A percentile compares a stretch with the other conserved stretches of the same genome.
phyloP scores from a whole-genome alignment of 1,139 yeast species.

The Zhuliangozyma parablackwelliae region DNA sequence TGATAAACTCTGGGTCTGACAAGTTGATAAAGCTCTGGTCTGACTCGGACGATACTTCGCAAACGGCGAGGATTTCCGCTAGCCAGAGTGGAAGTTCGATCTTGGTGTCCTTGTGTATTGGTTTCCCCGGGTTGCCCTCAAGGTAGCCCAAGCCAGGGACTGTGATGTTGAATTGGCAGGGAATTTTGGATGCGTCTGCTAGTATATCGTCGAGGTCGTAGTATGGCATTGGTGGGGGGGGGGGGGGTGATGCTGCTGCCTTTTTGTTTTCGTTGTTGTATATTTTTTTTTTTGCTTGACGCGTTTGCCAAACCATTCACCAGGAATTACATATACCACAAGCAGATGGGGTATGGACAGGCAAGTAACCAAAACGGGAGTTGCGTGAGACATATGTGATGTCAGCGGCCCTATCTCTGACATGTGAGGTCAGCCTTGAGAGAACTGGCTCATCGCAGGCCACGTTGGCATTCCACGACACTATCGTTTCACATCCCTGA shows the following conservation, averaged over 20 bases:
- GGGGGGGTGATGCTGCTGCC: background rate
- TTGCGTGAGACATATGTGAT: no score
- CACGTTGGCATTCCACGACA: no score
- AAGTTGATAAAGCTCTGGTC: slow-evolving; percentile 63
- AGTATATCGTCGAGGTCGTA: slow-evolving; percentile 87
- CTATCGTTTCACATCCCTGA: no score
- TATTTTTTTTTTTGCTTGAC: background rate
- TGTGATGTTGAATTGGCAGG: slow-evolving; percentile 70
- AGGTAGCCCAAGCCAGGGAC: slow-evolving; percentile 85
- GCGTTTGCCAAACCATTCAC: no score
- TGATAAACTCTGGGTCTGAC: slow-evolving; percentile 63
- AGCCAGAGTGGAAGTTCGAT: slow-evolving; percentile 87
- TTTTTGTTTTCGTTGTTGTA: background rate
- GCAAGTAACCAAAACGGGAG: no score
- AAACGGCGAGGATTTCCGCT: slow-evolving; percentile 70
- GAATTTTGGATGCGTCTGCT: slow-evolving; percentile 67
- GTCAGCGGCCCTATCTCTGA: no score
- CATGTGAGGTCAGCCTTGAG: no score
- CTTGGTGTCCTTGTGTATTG: slow-evolving; percentile 59
- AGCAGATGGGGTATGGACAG: no score
- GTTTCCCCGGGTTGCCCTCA: slow-evolving; percentile 75
- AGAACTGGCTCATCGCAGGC: no score
- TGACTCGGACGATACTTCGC: slow-evolving; percentile 33
- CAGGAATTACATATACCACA: no score
- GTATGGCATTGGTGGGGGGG: slow-evolving; percentile 29